A percentile compares a stretch with the other conserved stretches of the same genome.
These are phyloP conservation scores for Micractinium conductrix DNA, from an alignment of 139 green algal genomes.

Conservation along the genomic window DNA sequence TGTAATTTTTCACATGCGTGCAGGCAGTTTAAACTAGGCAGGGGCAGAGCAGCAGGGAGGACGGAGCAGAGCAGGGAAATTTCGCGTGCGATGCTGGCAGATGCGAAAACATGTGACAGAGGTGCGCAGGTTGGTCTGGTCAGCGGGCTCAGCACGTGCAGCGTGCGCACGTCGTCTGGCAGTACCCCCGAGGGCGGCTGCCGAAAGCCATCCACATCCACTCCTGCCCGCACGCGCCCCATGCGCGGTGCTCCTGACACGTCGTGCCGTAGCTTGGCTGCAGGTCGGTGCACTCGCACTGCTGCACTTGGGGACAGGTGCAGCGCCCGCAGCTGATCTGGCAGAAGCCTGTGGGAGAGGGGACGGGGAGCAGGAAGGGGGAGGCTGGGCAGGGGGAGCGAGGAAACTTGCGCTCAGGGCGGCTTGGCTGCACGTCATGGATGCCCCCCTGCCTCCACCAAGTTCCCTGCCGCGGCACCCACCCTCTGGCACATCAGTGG, in stretches of 20 bases:
- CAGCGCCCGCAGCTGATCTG: slow-evolving; percentile 8
- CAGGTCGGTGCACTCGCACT: background rate
- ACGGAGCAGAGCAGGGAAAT: background rate
- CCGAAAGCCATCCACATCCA: background rate
- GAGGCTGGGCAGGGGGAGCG: background rate
- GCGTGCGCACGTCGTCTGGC: background rate
- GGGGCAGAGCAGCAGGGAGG: background rate
- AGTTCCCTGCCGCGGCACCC: background rate
- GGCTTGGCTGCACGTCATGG: background rate
- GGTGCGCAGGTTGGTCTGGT: background rate
- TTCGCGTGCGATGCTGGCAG: background rate
- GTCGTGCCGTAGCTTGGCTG: background rate
- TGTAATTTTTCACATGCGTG: background rate
- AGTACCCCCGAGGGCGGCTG: background rate
- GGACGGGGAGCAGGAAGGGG: background rate
- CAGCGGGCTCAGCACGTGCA: background rate
- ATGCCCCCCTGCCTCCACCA: background rate
- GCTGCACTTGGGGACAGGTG: background rate
- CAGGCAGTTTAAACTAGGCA: too few relatives aligned
- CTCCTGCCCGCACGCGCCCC: background rate
- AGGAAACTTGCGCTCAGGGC: background rate
- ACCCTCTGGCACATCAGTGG: background rate
- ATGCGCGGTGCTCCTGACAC: background rate
- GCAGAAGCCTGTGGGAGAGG: background rate
- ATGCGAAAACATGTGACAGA: background rate